A percentile compares a stretch with the other conserved stretches of the same genome.
phyloP scores from a whole-genome alignment of 2,329 filamentous ascomycete species.

The Didymella pinodella region DNA sequence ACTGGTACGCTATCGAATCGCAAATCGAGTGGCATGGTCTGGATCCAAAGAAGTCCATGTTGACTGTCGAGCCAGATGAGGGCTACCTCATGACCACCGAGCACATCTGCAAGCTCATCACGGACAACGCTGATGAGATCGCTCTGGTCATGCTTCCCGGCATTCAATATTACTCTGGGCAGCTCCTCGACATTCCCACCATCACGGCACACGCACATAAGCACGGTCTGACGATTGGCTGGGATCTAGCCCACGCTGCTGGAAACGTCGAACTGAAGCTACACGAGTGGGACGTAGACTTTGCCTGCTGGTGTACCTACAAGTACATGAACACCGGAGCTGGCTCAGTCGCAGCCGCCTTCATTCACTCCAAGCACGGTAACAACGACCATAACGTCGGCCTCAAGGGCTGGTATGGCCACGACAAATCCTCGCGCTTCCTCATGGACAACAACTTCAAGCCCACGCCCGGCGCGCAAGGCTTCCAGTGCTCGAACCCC shows the following conservation, averaged over 20 bases:
- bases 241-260: constrained; percentile 86
- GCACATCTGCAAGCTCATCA: constrained; percentile 74
- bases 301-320: constrained; percentile 92
- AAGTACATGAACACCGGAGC: constrained; percentile 92
- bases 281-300: constrained; percentile 90
- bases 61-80: constrained; percentile 74
- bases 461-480: constrained; percentile 78
- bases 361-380: constrained; percentile 79
- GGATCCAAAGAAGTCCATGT: constrained; percentile 69
- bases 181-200: constrained; percentile 79
- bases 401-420: constrained; percentile 86
- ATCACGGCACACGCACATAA: constrained; percentile 80
- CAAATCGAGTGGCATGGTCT: constrained; percentile 77
- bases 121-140: constrained; percentile 73
- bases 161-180: constrained; percentile 90
- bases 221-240: constrained; percentile 76
- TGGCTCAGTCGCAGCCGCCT: constrained; percentile 78
- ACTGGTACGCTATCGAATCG: constrained; percentile 84
- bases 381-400: constrained; percentile 68
- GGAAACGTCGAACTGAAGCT: constrained; percentile 81
- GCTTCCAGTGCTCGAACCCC: constrained; percentile 86
- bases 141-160: constrained; percentile 82
- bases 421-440: constrained; percentile 78
- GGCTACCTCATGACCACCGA: constrained; percentile 69
- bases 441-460: constrained; percentile 83